Evolutionary conservation across 1,284 basidiomycete genomes (phyloP).

Genomic region (Rhodofomes roseus): DNA sequence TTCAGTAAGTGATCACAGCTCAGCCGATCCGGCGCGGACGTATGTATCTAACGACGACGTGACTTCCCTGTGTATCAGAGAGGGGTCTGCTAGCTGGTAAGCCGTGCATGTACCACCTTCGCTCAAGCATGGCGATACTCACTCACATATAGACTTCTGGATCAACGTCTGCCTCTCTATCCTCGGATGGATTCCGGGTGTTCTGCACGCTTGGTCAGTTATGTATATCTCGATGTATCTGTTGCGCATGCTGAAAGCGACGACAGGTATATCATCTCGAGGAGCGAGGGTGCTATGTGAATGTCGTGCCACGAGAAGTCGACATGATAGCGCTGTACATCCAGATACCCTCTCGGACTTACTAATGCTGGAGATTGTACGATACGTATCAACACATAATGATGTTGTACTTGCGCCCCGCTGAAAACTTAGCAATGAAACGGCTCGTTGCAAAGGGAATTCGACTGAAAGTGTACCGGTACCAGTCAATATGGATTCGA

Average conservation of each 20-base stretch:
- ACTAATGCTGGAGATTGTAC: neutral
- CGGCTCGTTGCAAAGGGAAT: no score
- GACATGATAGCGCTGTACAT: neutral
- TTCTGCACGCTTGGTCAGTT: slow-evolving; percentile 51
- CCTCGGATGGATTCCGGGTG: slow-evolving; percentile 56
- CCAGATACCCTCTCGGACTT: neutral
- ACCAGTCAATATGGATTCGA: no score
- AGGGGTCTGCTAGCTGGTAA: slow-evolving; percentile 28
- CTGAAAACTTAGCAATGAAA: no score
- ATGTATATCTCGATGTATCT: neutral
- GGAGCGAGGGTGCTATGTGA: slow-evolving; percentile 27
- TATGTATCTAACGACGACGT: neutral
- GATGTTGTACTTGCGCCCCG: no score
- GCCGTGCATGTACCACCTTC: neutral
- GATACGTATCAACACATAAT: no score
- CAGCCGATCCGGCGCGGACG: neutral
- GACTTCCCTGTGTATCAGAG: slow-evolving; percentile 24
- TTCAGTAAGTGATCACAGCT: slow-evolving; percentile 36
- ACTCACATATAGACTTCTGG: slow-evolving; percentile 40
- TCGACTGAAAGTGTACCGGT: no score
- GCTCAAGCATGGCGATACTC: neutral
- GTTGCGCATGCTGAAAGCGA: neutral
- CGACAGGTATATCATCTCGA: slow-evolving; percentile 41
- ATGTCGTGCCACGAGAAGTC: neutral
- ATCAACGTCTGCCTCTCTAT: slow-evolving; percentile 53